These are phyloP conservation scores for Ogataea neopini DNA, from an alignment of 805 yeast genomes.

Conservation along the genomic window DNA sequence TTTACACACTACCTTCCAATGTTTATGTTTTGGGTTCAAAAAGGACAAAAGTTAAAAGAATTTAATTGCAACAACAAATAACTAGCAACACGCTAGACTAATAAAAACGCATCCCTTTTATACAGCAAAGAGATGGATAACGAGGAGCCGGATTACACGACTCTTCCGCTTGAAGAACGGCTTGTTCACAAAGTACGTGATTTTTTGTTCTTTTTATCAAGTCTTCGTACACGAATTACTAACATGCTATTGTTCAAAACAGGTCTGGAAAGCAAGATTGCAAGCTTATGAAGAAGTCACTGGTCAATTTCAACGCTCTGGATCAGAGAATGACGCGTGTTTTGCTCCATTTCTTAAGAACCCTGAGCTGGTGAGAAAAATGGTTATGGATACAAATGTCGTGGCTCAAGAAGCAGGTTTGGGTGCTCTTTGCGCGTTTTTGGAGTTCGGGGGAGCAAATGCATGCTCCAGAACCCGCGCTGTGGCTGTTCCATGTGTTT, in stretches of 20 bases:
- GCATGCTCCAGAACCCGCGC: conserved; percentile 43
- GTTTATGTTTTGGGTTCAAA: conserved; percentile 5
- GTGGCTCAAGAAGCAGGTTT: conserved; percentile 89
- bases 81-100: not conserved
- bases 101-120: too few relatives aligned
- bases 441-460: conserved; percentile 55
- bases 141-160: conserved; percentile 61
- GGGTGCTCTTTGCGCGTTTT: conserved; percentile 50
- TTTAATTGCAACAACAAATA: not conserved
- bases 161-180: conserved; percentile 66
- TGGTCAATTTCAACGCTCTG: conserved; percentile 51
- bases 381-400: conserved; percentile 79
- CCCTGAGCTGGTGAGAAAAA: conserved; percentile 56
- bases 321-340: conserved; percentile 55
- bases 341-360: conserved; percentile 50
- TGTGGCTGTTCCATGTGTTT: conserved; percentile 49
- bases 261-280: conserved; percentile 81
- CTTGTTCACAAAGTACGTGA: conserved; percentile 57
- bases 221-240: not conserved
- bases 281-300: conserved; percentile 74
- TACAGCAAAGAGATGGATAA: conserved; percentile 14
- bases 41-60: not conserved
- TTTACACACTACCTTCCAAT: not conserved
- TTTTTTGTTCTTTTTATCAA: too few relatives aligned
- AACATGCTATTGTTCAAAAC: not conserved